Evolutionary conservation across 2,329 filamentous ascomycete species (phyloP).

Genomic region (Parastagonospora avenae): DNA sequence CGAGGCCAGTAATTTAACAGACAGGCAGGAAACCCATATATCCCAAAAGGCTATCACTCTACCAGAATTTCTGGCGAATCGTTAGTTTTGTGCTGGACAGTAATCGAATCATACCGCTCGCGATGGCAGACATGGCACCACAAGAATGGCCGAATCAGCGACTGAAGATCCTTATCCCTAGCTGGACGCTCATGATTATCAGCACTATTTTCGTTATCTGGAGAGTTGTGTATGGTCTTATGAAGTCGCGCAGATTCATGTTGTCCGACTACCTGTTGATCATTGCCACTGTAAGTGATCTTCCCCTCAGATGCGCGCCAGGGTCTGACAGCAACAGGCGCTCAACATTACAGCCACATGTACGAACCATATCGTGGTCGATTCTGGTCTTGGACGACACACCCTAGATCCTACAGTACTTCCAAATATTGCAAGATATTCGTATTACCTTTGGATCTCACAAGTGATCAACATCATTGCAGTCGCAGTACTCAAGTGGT

Average conservation of each 20-base stretch:
- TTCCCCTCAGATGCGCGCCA: neutral
- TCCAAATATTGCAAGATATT: constrained; percentile 20
- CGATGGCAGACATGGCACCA: constrained; percentile 4
- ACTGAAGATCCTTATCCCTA: constrained; percentile 24
- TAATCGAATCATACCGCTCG: neutral
- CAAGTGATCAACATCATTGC: constrained; percentile 35
- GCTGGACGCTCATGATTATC: constrained; percentile 23
- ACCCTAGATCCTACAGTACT: constrained; percentile 28
- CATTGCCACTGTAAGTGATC: constrained; percentile 27
- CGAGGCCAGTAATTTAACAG: no score
- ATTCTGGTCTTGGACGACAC: constrained; percentile 27
- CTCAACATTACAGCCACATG: constrained; percentile 23
- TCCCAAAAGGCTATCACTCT: neutral
- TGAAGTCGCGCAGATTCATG: constrained; percentile 26
- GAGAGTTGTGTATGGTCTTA: constrained; percentile 28
- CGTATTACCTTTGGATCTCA: constrained; percentile 29
- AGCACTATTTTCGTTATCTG: constrained; percentile 29
- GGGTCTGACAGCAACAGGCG: constrained; percentile 14
- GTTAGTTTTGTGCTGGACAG: constrained; percentile 2
- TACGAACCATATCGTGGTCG: constrained; percentile 18
- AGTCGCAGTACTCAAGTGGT: constrained; percentile 37
- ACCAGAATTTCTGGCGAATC: neutral
- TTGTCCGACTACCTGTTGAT: constrained; percentile 33
- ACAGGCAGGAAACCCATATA: no score
- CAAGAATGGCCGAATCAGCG: constrained; percentile 32